phyloP scores from a whole-genome alignment of 1,284 basidiomycete species.

The Microbotryum saponariae region DNA sequence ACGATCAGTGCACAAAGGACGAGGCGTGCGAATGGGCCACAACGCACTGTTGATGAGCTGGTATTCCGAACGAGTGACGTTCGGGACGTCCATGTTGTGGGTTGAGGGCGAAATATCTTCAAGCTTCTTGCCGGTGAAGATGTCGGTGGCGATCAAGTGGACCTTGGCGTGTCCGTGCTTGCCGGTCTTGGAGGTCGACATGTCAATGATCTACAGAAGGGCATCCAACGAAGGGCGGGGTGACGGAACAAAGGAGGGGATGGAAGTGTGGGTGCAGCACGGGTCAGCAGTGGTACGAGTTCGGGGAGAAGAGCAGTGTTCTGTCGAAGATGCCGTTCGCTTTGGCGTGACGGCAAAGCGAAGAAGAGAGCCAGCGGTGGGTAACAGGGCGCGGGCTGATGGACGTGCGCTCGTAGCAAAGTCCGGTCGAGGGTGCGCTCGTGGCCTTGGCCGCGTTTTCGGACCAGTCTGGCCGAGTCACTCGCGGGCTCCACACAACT shows the following conservation, averaged over 20 bases:
- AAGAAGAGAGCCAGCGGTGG: no score
- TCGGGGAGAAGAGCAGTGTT: no score
- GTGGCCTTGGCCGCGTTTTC: not conserved
- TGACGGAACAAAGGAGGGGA: not conserved
- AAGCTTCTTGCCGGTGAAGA: conserved; percentile 92
- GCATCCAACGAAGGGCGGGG: not conserved
- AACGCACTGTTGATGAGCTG: conserved; percentile 59
- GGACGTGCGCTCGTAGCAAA: no score
- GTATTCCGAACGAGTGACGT: conserved; percentile 86
- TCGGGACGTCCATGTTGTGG: conserved; percentile 98
- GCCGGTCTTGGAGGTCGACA: conserved; percentile 99
- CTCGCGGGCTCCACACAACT: no score
- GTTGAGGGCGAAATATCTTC: conserved; percentile 99
- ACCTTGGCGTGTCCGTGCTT: conserved; percentile 99
- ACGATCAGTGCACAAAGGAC: conserved; percentile 44
- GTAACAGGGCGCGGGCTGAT: no score
- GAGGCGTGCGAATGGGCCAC: not conserved
- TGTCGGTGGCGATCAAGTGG: conserved; percentile 93
- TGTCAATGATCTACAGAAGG: conserved; percentile 63
- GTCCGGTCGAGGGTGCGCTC: no score
- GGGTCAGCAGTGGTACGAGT: no score
- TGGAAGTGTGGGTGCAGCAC: no score
- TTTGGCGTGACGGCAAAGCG: no score
- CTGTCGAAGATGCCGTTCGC: no score
- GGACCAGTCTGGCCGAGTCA: not conserved